Base-by-base conservation (phyloP, 2,329 filamentous ascomycete species). In the Epicoccum nigrum region DNA sequence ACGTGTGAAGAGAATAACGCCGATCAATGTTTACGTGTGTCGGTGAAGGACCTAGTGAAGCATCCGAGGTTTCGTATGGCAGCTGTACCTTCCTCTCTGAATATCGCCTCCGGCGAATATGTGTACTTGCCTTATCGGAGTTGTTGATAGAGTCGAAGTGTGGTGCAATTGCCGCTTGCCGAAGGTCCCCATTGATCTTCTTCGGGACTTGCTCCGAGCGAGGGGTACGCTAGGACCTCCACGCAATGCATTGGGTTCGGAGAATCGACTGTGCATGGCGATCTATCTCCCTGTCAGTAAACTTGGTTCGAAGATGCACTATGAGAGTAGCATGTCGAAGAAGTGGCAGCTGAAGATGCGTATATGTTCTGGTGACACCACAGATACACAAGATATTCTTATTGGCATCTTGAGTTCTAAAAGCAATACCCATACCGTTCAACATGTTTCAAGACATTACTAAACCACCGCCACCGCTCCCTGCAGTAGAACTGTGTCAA, bases 391-490 rank as follows among this genome's bases (percentile, higher is more conserved):
- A 7, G 23, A 25, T 25, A 25, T 25, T 9, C 23, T 25, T 25
- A 15, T 37, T 16, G 12, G 15, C 2, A 2, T 3, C 13, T 30
- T 30, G 28, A 12, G 13, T 6, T 27, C 23, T 4, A 4, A 30
- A 7, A n/a, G 9, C 16, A 4, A 20, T 13, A 12, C 20, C 12
- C 9, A 20, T 9, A 20, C 12, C 21, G 9, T 2, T 19, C 21
- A 20, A 20, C 30, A 50, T 50, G 46, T 50, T 43, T 25, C 38
- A 43, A 28, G 41, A 40, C 16, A 45, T 51, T 40, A 41, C 48
- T 12, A 52, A 56, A 31, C 45, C 53, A 11, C 39, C 53, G 23
- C 53, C 55, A 7, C 42, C 55, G 16, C 48, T 55, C 11, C 55
- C 55, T 5, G 7, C 20, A 11, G 17, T 28, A 13, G 38, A 52